phyloP scores from a whole-genome alignment of 1,284 basidiomycete species.

The Cryptococcus neoformans region DNA sequence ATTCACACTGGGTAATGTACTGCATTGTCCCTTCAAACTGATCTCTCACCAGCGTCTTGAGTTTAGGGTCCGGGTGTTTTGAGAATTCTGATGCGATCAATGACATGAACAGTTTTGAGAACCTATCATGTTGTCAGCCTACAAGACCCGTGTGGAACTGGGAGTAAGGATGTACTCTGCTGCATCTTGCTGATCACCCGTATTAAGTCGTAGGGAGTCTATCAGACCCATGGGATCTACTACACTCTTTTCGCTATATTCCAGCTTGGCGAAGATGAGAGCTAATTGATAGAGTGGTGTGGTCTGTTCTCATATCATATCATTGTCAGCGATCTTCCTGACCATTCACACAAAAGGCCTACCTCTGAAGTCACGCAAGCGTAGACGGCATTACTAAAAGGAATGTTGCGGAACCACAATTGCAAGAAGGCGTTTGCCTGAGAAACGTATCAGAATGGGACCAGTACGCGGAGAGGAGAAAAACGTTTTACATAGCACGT shows the following conservation, averaged over 20 bases:
- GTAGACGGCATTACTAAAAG: conserved; percentile 61
- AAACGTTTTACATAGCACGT: conserved; percentile 69
- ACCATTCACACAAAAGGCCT: conserved; percentile 1
- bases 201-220: conserved; percentile 72
- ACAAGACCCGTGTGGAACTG: background rate
- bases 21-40: conserved; percentile 81
- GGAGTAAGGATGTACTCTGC: conserved; percentile 64
- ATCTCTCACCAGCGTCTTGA: conserved; percentile 65
- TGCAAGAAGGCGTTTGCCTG: conserved; percentile 81
- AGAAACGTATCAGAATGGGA: background rate
- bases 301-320: conserved; percentile 47
- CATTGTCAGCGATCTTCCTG: background rate
- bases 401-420: conserved; percentile 65
- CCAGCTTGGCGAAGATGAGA: conserved; percentile 66
- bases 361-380: conserved; percentile 57
- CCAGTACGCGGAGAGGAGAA: background rate
- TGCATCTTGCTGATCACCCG: conserved; percentile 86
- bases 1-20: conserved; percentile 74
- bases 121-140: conserved; percentile 55
- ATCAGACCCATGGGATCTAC: conserved; percentile 81
- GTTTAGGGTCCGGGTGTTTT: conserved; percentile 56
- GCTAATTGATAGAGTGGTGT: conserved; percentile 53
- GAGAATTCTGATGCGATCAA: conserved; percentile 78
- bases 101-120: conserved; percentile 88
- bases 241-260: conserved; percentile 62